A percentile compares a stretch with the other conserved stretches of the same genome.
These are phyloP conservation scores for Monosporascus ibericus DNA, from an alignment of 2,329 filamentous ascomycete species.

Conservation along the genomic window DNA sequence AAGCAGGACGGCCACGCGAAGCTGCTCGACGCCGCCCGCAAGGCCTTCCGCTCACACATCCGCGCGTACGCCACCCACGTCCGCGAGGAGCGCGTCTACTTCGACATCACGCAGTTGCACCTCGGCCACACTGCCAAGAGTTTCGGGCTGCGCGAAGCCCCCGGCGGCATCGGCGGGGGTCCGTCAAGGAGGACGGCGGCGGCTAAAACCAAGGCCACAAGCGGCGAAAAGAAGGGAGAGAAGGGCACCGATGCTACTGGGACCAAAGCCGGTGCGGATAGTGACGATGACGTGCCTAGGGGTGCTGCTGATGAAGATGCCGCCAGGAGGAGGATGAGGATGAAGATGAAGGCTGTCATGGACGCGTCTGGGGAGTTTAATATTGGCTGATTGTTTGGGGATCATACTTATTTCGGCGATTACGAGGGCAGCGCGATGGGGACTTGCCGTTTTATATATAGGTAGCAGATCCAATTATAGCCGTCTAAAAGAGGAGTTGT, in stretches of 20 bases:
- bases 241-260: constrained; percentile 9
- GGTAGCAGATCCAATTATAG: no score
- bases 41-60: constrained; percentile 87
- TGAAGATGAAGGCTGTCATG: constrained; percentile 53
- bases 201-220: constrained; percentile 26
- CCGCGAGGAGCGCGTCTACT: constrained; percentile 75
- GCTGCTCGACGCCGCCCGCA: constrained; percentile 72
- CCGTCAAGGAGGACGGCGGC: constrained; percentile 38
- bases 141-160: constrained; percentile 83
- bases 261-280: not conserved
- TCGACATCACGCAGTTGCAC: constrained; percentile 88
- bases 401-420: no score
- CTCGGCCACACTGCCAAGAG: constrained; percentile 91
- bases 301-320: constrained; percentile 48
- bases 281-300: constrained; percentile 28
- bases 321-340: constrained; percentile 58
- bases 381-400: constrained; percentile 41
- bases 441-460: no score
- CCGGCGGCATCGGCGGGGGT: constrained; percentile 68
- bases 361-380: constrained; percentile 61
- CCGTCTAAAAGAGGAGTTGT: no score
- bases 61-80: constrained; percentile 93
- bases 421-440: no score
- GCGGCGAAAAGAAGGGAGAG: constrained; percentile 21
- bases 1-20: constrained; percentile 29